Evolutionary conservation across 2,329 filamentous ascomycete genomes (phyloP), one percentile per base, ranked within the genome.

Genomic region (Phaeomoniella chlamydospora): DNA sequence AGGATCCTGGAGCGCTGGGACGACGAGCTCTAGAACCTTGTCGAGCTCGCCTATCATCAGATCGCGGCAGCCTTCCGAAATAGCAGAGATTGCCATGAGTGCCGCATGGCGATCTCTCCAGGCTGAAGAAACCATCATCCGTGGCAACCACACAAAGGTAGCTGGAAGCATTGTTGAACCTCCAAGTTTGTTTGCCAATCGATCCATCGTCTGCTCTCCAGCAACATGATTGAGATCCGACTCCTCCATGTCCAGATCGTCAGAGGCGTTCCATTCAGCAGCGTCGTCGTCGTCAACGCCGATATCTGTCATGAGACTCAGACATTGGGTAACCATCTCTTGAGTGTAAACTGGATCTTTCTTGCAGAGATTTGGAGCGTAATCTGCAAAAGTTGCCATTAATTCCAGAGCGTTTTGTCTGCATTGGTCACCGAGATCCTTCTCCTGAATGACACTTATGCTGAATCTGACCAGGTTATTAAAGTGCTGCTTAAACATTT

Each of bases 401-500:
- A 98, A 72, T 57, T 98, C 90, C 30, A 98, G 68, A 0, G 88
- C 86, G 53, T 96, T 96, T 58, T 98, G 90, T 41, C 90, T 77
- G 42, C 85, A 83, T 46, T 87, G 73, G 51, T 94, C 87, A 42
- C 78, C 80, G 15, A 98, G 71, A 42, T 96, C 87, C 64, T 96
- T 96, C 56, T 98, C 88, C 50, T 92, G 83, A 47, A 98, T 83
- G 39, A 96, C 86, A 4, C 83, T 85, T 41, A 96, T 77, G 55
- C 80, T 88, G 61, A 98, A 94, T 48, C 83, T 78, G 35, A 96
- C 88, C 3, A 98, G 70, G 51, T 85, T 87, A 52, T 81, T 80
- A 64, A 98, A 98, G n/a, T 93, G 68, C 14, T 72, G 72, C 62
- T 90, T 93, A 65, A 98, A 98, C 87, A 96, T 96, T 62, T 90